Base-by-base conservation (phyloP, 768 basidiomycete genomes). In the Suillus americanus region DNA sequence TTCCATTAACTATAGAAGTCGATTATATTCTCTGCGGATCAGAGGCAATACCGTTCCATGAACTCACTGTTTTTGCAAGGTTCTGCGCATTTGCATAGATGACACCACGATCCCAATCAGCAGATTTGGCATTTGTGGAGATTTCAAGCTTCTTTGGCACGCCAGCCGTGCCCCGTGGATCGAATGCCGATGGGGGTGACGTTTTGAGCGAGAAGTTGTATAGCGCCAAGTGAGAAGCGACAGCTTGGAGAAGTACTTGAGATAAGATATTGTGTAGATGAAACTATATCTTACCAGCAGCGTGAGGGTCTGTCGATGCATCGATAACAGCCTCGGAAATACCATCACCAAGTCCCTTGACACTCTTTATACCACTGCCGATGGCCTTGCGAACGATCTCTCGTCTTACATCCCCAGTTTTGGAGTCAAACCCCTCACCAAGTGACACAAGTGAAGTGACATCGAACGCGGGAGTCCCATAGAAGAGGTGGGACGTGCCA, bases 201-300 rank as follows among this genome's bases (percentile, higher is more conserved):
- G 92, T 95, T 76, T 94, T 92, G 68, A 95, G 79, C 0, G 88
- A 85, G 72, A 95, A 94, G 67, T 87, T 85, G 76, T 90, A 92
- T 51, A 84, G 71, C 7, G 90, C 89, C 66, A 95, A 80, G 69
- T 92, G 83, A 2, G 94, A 86, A 5, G 88, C 92, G 57, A 93
- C 91, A 51, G 93, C 92, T 89, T 28, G 9, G 40, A 12, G 25
- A 40, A 3, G 10, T 30, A 67, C 56, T 65, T 50, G 65, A 63
- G 13, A 33, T 38, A 10, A 63, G 37, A 3, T 2, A 67, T 40
- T 14, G 7, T 64, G 54, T 41, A 38, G 5, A 28, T 20, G 18
- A 61, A 3, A 25, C 10, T 37, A 55, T 16, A 61, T 54, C 60
- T 62, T 67, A 91, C 92, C 90, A 66, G 92, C 87, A 65, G 91